Percentiles rank a stretch among this genome's conserved stretches.
These are phyloP conservation scores for Penicillium sp. DNA, from an alignment of 2,329 filamentous ascomycete species.

Conservation along the genomic window DNA sequence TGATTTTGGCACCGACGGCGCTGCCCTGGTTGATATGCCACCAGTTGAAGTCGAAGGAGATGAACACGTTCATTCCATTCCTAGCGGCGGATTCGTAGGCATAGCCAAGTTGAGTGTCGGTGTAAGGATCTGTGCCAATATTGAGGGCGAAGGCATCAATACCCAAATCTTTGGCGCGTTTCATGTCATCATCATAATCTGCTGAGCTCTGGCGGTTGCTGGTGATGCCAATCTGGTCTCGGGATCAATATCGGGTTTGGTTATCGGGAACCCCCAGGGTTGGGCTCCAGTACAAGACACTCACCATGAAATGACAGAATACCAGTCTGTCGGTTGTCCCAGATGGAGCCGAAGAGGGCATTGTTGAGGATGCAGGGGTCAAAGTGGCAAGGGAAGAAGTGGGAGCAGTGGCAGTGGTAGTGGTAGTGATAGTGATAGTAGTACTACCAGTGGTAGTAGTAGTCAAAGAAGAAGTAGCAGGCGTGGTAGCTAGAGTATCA, in stretches of 20 bases:
- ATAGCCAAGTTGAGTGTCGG: conserved; percentile 47
- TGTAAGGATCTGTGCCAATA: conserved; percentile 46
- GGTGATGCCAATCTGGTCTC: conserved; percentile 45
- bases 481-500: too few species aligned
- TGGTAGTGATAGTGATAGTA: not conserved
- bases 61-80: conserved; percentile 53
- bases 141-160: conserved; percentile 54
- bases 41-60: conserved; percentile 59
- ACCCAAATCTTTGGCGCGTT: conserved; percentile 42
- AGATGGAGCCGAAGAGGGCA: conserved; percentile 1
- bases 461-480: too few species aligned
- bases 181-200: conserved; percentile 51
- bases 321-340: conserved; percentile 31
- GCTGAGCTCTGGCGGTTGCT: conserved; percentile 42
- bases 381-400: conserved; percentile 10
- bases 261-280: not conserved
- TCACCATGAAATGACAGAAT: conserved; percentile 48
- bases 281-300: not conserved
- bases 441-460: not conserved
- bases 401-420: conserved; percentile 8
- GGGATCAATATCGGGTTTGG: not conserved
- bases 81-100: conserved; percentile 52
- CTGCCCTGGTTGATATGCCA: conserved; percentile 38
- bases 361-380: not conserved
- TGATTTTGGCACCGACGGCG: conserved; percentile 47